Evolutionary conservation across 2,329 filamentous ascomycete species (phyloP), one percentile per base, ranked within the genome.

Genomic region (Dryadomyces sulphureus): DNA sequence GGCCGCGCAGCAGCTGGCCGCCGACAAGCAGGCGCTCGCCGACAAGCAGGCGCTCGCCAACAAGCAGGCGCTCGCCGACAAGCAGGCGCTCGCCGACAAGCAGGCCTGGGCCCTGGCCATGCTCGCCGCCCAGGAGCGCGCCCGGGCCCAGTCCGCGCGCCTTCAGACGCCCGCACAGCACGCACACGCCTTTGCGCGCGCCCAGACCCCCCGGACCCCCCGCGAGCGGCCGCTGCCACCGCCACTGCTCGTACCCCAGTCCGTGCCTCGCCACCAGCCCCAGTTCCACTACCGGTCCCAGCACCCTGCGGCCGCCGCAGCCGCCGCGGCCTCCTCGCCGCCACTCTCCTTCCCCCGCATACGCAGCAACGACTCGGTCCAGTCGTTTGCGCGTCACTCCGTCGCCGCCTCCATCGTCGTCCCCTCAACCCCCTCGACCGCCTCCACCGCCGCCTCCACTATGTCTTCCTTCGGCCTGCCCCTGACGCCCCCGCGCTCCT

Each of bases 251-350:
- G 27, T 32, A 17, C 14, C 45, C 1, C 30, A 32, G 34, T 41
- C 44, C 21, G 35, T 32, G 7, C 40, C 42, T 20, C 49, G 36
- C 7, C 45, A 47, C 14, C 45, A 41, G 4, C 43, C 47, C 3
- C 41, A 47, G 47, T 50, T 46, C 49, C 47, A 46, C 47, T 47
- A 50, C 43, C 46, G 38, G 21, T 38, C 45, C 9, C 48, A 50
- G 20, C 30, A 16, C 1, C 25, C 30, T 17, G 32, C 40, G 32
- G 25, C 41, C 34, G n/a, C 9, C n/a, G 5, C 41, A 36, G 19
- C 12, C 7, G 30, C 27, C 7, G n/a, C 32, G 17, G 19, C 21
- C 4, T 24, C 32, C 21, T 12, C 35, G 21, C 4, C 34, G 20
- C 7, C 25, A 20, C 4, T 24, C 30, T 16, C 41, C 16, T 36